Evolutionary conservation across 306 rosid genomes (phyloP), one percentile per base, ranked within the genome.

Genomic region (Prunus fruticosa): DNA sequence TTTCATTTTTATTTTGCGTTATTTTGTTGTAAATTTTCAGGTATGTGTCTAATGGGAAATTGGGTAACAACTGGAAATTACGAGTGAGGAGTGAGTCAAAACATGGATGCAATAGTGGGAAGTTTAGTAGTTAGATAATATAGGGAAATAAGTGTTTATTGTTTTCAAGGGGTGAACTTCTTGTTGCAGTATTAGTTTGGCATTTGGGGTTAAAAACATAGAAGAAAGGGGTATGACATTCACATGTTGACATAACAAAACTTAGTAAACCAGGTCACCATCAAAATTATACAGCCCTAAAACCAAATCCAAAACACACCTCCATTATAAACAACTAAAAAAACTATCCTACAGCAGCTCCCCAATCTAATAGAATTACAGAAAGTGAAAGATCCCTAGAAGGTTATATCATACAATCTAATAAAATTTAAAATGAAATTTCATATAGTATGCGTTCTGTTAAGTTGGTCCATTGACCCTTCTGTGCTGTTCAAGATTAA

Each of bases 21-120:
- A 38, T 71, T 72, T 51, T 74, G 2, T 32, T 62, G 6, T 25
- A 4, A 38, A 57, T 62, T 7, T 11, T 15, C 13, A 61, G 46
- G 52, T 78, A 52, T 64, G 27, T n/a, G 64, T 77, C 25, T 19
- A 28, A 28, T 73, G 20, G n/a, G 51, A 32, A 75, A 20, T 32
- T 11, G 9, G 7, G 38, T 54, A 14, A 12, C 38, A 56, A 41
- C 60, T 76, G 58, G 38, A 54, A 47, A 19, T 47, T 77, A 9
- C 30, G 53, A 41, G 23, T 68, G 72, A 6, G 2, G 20, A 66
- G 32, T 34, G 32, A 68, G 27, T 52, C 22, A 16, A 28, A 30
- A 28, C 38, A 63, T 8, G 45, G 45, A 11, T 45, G 54, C n/a
- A 19, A 25, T 3, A n/a, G 19, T 49, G 13, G 70, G 63, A 49